A percentile compares a stretch with the other conserved stretches of the same genome.
These are phyloP conservation scores for Penicillium ochrochloron DNA, from an alignment of 495 filamentous ascomycete species.

Conservation along the genomic window DNA sequence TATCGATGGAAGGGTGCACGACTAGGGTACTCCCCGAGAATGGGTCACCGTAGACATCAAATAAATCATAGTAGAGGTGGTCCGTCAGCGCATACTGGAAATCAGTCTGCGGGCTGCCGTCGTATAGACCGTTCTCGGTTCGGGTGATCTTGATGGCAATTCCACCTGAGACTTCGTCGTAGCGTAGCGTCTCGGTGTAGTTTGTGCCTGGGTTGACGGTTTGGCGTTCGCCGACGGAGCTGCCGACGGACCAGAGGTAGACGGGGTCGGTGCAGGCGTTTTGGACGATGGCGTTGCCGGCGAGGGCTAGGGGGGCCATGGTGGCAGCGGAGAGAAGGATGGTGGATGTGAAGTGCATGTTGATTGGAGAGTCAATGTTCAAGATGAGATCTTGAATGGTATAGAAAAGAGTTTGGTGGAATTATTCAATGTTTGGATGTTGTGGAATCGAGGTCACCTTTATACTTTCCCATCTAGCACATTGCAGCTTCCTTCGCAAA, in stretches of 20 bases:
- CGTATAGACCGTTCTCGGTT: constrained; percentile 54
- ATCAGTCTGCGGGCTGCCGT: constrained; percentile 55
- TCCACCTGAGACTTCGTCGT: constrained; percentile 57
- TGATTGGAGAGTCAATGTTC: not conserved
- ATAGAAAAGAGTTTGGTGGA: too few species aligned
- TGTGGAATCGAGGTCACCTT: not conserved
- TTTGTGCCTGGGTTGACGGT: constrained; percentile 41
- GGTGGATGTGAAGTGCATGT: constrained; percentile 40
- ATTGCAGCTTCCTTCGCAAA: not conserved
- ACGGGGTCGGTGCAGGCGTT: constrained; percentile 55
- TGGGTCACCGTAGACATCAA: constrained; percentile 58
- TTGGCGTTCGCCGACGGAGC: constrained; percentile 43
- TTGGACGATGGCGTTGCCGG: constrained; percentile 55
- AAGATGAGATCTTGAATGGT: not conserved
- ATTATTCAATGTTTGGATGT: too few species aligned
- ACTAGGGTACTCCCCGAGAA: constrained; percentile 53
- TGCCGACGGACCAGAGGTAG: constrained; percentile 62
- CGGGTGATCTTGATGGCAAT: constrained; percentile 60
- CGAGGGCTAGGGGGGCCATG: constrained; percentile 33
- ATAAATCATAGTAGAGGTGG: constrained; percentile 60
- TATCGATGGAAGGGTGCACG: constrained; percentile 41
- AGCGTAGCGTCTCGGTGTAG: constrained; percentile 49
- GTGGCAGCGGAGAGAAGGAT: constrained; percentile 31
- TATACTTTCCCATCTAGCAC: not conserved
- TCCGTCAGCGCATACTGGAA: constrained; percentile 60